phyloP scores from a whole-genome alignment of 345 rosid genomes.

The Linum lewisii region DNA sequence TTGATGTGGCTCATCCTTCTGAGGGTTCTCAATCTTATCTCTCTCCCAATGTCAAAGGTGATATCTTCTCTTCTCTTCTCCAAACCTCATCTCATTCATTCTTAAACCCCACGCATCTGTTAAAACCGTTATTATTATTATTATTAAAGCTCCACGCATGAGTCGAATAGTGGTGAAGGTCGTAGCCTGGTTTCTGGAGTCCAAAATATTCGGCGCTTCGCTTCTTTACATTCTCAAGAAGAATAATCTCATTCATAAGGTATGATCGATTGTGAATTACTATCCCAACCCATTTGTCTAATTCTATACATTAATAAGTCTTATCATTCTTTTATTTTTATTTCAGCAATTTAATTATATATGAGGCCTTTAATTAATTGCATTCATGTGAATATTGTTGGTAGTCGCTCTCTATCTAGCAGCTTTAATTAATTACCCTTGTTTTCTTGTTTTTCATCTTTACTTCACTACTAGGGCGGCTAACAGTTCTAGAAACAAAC shows the following conservation, averaged over 20 bases:
- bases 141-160: slow-evolving; percentile 50
- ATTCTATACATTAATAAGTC: background rate
- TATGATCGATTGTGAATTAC: slow-evolving; percentile 3
- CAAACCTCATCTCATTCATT: background rate
- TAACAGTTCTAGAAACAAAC: no score
- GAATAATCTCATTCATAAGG: slow-evolving; percentile 53
- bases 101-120: background rate
- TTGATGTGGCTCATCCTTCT: slow-evolving; percentile 31
- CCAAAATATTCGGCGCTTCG: slow-evolving; percentile 30
- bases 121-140: no score
- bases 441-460: no score
- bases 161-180: slow-evolving; percentile 54
- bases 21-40: slow-evolving; percentile 36
- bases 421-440: background rate
- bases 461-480: no score
- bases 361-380: no score
- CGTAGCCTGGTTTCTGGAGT: slow-evolving; percentile 54
- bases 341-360: no score
- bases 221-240: slow-evolving; percentile 42
- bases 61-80: slow-evolving; percentile 1
- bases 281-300: background rate
- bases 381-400: no score
- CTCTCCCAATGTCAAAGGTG: slow-evolving; percentile 62
- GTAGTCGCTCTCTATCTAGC: no score
- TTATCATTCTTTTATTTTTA: background rate